A percentile compares a stretch with the other conserved stretches of the same genome.
Evolutionary conservation across 805 yeast genomes (phyloP).

Genomic region (Sugiyamaella americana): DNA sequence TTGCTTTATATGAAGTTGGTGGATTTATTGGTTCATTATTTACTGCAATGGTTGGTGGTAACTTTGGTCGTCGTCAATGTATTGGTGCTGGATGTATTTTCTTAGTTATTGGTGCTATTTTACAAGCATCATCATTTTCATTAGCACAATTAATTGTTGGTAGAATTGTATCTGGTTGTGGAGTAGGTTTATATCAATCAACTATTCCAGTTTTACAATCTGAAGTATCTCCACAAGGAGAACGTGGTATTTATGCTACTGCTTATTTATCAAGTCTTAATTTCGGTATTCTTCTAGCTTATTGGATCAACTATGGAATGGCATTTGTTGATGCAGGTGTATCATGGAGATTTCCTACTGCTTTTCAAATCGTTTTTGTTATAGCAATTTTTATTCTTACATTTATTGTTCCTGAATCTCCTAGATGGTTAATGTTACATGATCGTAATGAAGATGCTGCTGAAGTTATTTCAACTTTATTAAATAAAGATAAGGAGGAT

Average conservation of each 20-base stretch:
- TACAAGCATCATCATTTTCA: conserved; percentile 2
- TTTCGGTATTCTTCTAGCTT: conserved; percentile 57
- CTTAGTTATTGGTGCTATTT: conserved; percentile 5
- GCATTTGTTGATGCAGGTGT: conserved; percentile 40
- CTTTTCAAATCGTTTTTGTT: conserved; percentile 50
- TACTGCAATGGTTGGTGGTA: conserved; percentile 9
- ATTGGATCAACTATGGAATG: conserved; percentile 47
- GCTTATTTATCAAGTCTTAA: conserved; percentile 57
- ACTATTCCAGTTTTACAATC: conserved; percentile 62
- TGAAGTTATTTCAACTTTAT: conserved; percentile 34
- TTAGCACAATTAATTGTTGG: conserved; percentile 44
- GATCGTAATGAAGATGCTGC: conserved; percentile 47
- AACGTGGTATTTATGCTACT: conserved; percentile 57
- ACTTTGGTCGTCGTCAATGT: conserved; percentile 8
- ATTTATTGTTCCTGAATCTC: conserved; percentile 35
- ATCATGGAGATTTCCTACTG: conserved; percentile 60
- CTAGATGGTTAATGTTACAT: conserved; percentile 42
- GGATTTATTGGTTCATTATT: conserved; percentile 11
- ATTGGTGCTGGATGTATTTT: conserved; percentile 7
- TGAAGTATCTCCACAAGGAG: conserved; percentile 54
- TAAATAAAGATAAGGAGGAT: conserved; percentile 23
- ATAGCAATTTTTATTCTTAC: conserved; percentile 41
- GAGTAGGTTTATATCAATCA: conserved; percentile 59
- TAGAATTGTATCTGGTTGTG: conserved; percentile 55
- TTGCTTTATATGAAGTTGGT: conserved; percentile 12